A percentile compares a stretch with the other conserved stretches of the same genome.
These are phyloP conservation scores for Phlebiopsis gigantea DNA, from an alignment of 768 basidiomycete genomes.

Conservation along the genomic window DNA sequence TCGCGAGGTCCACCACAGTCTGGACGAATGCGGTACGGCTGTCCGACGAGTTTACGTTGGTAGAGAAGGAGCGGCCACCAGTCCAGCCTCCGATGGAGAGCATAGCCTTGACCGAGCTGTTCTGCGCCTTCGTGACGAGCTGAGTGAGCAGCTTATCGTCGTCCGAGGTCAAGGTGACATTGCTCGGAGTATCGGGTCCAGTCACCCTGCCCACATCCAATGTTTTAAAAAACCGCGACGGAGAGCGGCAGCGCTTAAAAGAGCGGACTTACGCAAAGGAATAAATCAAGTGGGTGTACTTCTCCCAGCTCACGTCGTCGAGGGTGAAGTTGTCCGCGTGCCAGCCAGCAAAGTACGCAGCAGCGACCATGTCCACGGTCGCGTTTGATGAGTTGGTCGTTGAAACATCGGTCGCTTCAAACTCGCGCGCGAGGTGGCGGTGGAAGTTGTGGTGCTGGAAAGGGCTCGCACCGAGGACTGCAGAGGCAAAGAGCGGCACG, in stretches of 20 bases:
- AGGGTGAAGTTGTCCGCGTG: slow-evolving; percentile 35
- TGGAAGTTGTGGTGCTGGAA: neutral
- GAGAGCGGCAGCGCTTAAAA: neutral
- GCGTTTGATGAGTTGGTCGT: neutral
- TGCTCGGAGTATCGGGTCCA: neutral
- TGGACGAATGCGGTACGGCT: slow-evolving; percentile 58
- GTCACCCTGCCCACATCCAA: neutral
- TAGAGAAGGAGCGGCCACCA: slow-evolving; percentile 57
- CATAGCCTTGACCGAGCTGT: slow-evolving; percentile 42
- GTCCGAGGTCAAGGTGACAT: neutral
- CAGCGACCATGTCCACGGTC: slow-evolving; percentile 30
- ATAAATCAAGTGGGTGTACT: slow-evolving; percentile 52
- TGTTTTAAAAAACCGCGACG: neutral
- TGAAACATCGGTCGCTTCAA: neutral
- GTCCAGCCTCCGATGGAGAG: slow-evolving; percentile 67
- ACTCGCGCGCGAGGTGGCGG: neutral
- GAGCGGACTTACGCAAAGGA: slow-evolving; percentile 50
- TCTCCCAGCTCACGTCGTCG: slow-evolving; percentile 44
- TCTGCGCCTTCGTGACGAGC: slow-evolving; percentile 21
- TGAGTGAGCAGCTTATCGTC: slow-evolving; percentile 21
- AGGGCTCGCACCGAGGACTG: slow-evolving; percentile 5
- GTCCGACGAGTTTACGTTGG: slow-evolving; percentile 41
- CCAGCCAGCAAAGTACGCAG: slow-evolving; percentile 58
- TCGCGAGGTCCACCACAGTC: slow-evolving; percentile 44
- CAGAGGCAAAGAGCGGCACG: slow-evolving; percentile 10